Conservation (phyloP, 805 yeast genomes). For the Wickerhamiella alocasiicola region DNA sequence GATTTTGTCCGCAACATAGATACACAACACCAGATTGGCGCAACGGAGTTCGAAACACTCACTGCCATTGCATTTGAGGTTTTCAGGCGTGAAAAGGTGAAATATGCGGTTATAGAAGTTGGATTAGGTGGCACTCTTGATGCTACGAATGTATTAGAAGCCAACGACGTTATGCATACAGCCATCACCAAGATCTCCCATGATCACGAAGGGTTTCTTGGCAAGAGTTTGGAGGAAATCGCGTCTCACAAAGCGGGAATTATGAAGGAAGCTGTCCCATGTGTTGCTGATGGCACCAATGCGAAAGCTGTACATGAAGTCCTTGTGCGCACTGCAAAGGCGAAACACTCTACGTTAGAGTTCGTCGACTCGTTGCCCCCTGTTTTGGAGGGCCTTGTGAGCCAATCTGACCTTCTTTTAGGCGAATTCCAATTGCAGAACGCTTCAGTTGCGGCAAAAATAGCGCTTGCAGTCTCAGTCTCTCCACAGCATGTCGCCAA, state of each 20-base stretch:
- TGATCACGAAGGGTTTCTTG: constrained; percentile 74
- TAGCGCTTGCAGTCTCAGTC: constrained; percentile 22
- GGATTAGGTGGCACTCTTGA: constrained; percentile 87
- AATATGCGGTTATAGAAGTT: constrained; percentile 79
- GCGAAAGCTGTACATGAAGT: constrained; percentile 33
- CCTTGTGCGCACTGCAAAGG: constrained; percentile 9
- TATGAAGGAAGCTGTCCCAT: constrained; percentile 46
- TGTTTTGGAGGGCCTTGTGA: not conserved
- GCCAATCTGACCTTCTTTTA: constrained; percentile 38
- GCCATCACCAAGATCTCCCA: constrained; percentile 77
- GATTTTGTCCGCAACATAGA: constrained; percentile 34
- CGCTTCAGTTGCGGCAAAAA: constrained; percentile 31
- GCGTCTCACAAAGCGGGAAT: constrained; percentile 84
- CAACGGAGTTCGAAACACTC: constrained; percentile 79
- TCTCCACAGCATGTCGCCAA: constrained; percentile 28
- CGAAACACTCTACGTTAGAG: not conserved
- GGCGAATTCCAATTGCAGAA: constrained; percentile 69
- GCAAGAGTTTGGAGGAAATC: constrained; percentile 49
- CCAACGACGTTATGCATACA: constrained; percentile 40
- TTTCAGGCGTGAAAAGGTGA: constrained; percentile 47
- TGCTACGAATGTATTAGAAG: constrained; percentile 60
- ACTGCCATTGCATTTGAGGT: constrained; percentile 78
- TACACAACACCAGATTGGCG: constrained; percentile 35
- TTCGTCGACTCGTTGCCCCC: constrained; percentile 10
- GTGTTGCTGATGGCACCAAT: constrained; percentile 65